Conservation (phyloP, 768 basidiomycete species). For the Tricholomella constricta region DNA sequence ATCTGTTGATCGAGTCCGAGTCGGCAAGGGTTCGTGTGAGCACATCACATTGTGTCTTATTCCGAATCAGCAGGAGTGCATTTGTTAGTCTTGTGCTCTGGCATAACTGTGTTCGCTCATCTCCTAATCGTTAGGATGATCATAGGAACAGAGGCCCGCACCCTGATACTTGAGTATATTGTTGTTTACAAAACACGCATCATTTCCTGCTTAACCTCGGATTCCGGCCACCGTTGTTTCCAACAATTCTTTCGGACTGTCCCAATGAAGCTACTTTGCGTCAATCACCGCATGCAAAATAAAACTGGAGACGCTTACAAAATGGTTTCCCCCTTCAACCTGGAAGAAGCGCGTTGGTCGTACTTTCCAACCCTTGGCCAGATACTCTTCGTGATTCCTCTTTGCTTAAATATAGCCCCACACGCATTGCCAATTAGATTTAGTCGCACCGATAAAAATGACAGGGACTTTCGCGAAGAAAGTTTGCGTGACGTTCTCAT, state of each 20-base stretch:
- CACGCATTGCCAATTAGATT: constrained; percentile 24
- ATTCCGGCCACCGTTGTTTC: constrained; percentile 5
- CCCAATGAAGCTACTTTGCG: constrained; percentile 11
- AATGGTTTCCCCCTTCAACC: constrained; percentile 34
- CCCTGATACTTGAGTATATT: background rate
- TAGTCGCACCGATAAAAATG: constrained; percentile 20
- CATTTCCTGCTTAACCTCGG: background rate
- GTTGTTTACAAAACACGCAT: background rate
- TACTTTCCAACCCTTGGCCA: constrained; percentile 17
- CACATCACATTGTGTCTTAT: no score
- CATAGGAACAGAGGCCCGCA: no score
- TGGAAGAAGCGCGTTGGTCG: constrained; percentile 25
- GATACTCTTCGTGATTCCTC: constrained; percentile 19
- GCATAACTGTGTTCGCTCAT: no score
- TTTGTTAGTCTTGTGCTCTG: no score
- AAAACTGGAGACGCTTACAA: constrained; percentile 26
- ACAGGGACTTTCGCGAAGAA: constrained; percentile 17
- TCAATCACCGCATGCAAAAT: background rate
- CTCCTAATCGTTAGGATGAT: no score
- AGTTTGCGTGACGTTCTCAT: constrained; percentile 15
- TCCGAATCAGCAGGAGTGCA: no score
- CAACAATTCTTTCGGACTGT: constrained; percentile 9
- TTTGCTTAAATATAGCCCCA: constrained; percentile 24
- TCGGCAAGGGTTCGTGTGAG: no score
- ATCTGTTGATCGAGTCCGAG: no score